phyloP scores from a whole-genome alignment of 371 early-diverging fungal species.

The Lichtheimia hyalospora region DNA sequence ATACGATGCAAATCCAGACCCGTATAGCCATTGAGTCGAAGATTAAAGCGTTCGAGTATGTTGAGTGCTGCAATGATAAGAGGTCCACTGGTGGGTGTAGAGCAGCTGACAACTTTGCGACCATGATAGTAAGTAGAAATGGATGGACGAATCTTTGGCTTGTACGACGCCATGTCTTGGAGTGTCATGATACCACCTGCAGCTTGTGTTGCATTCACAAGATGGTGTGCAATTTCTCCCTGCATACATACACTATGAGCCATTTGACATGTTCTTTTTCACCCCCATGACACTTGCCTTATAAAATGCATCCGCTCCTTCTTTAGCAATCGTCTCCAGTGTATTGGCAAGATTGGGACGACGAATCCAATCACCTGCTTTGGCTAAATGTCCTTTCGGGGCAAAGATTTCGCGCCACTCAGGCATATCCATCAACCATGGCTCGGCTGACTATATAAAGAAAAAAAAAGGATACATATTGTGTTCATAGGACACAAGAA shows the following conservation, averaged over 20 bases:
- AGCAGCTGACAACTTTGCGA: slow-evolving; percentile 63
- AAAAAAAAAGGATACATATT: neutral
- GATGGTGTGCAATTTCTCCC: slow-evolving; percentile 77
- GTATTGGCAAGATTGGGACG: slow-evolving; percentile 81
- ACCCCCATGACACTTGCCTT: slow-evolving; percentile 25
- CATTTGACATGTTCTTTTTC: too few relatives aligned
- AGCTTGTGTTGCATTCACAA: slow-evolving; percentile 69
- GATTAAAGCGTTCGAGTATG: slow-evolving; percentile 81
- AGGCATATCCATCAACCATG: slow-evolving; percentile 36
- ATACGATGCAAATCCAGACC: slow-evolving; percentile 74
- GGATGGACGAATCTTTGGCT: slow-evolving; percentile 59
- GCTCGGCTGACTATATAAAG: slow-evolving; percentile 18
- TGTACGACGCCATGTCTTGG: slow-evolving; percentile 80
- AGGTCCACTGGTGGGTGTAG: slow-evolving; percentile 84
- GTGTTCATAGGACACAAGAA: neutral
- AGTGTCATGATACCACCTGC: slow-evolving; percentile 83
- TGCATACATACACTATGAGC: too few relatives aligned
- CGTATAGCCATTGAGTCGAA: slow-evolving; percentile 53
- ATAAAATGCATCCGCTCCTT: slow-evolving; percentile 91
- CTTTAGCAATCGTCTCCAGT: slow-evolving; percentile 72
- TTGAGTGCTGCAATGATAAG: slow-evolving; percentile 86
- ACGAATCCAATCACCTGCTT: slow-evolving; percentile 73
- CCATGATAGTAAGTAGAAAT: slow-evolving; percentile 79
- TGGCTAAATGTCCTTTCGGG: slow-evolving; percentile 61
- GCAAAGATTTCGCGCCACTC: slow-evolving; percentile 63